Percentiles rank a stretch among this genome's conserved stretches.
These are phyloP conservation scores for Cicer yamashitae DNA, from an alignment of 306 rosid genomes.

Conservation along the genomic window DNA sequence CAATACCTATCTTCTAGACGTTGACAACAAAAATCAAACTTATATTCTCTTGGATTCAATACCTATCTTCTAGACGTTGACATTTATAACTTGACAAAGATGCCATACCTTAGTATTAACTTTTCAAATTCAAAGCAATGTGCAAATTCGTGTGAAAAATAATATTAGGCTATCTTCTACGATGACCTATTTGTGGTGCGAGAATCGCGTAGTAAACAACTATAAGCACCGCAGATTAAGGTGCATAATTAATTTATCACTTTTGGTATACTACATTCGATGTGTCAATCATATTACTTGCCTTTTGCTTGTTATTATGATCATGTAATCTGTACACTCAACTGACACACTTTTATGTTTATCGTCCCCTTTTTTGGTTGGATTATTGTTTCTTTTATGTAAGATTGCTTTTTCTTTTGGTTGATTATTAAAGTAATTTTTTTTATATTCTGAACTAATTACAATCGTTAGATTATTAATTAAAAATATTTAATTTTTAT, in stretches of 20 bases:
- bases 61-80: not conserved
- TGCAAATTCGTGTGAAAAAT: too few relatives aligned
- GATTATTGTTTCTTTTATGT: not conserved
- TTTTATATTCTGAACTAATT: too few relatives aligned
- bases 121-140: too few relatives aligned
- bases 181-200: not conserved
- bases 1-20: not conserved
- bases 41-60: too few relatives aligned
- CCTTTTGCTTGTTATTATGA: constrained; percentile 30
- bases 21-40: too few relatives aligned
- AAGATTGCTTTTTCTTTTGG: too few relatives aligned
- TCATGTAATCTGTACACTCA: constrained; percentile 11
- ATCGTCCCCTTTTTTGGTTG: not conserved
- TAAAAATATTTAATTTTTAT: too few relatives aligned
- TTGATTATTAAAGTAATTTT: too few relatives aligned
- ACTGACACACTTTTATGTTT: not conserved
- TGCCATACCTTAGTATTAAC: not conserved
- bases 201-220: not conserved
- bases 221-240: not conserved
- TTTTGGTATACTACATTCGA: not conserved
- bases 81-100: constrained; percentile 7
- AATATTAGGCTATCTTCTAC: not conserved
- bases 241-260: not conserved
- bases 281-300: not conserved
- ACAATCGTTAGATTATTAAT: too few relatives aligned